Base-by-base conservation (phyloP, 352 stramenopile genomes). In the Pythium rishiriense region DNA sequence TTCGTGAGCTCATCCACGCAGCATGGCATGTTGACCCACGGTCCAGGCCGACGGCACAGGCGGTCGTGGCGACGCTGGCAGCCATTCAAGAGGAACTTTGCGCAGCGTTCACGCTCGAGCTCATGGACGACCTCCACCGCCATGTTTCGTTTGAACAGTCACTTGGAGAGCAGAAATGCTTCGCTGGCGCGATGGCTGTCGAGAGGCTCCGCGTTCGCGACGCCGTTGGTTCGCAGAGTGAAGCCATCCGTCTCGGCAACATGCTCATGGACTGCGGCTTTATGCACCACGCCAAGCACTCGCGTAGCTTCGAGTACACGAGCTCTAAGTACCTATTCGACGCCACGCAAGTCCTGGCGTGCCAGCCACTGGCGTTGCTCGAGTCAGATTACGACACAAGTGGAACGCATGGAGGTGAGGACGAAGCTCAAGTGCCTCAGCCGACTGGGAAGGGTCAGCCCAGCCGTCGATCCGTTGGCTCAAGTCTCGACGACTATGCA, bases 51-150 rank as follows among this genome's bases (percentile, higher is more conserved):
- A 76, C 70, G 1, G 82, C 79, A 47, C 55, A 72, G n/a, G 50
- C 71, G 33, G 75, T 94, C 47, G 81, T 92, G 11, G 25, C 39
- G 9, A 29, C 41, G 0, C 70, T 94, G 0, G 82, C 91, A 45
- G 53, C 1, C 9, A 74, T 93, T 17, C 81, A 93, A 59, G 81
- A 90, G 74, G 83, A 91, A 39, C n/a, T 80, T 10, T 50, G 83
- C 7, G 67, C 76, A 7, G 63, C 68, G 21, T 71, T 89, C 5
- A 75, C 81, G 1, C 53, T 74, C 10, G 68, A 87, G 22, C 35
- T 91, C n/a, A 74, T 74, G 22, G 72, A 87, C 10, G 75, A 81
- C 17, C 58, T 87, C 9, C 35, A 41, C 6, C 14, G 5, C 35
- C 5, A 41, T 14, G 35, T 15, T 17, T 14, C 2, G 2, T 2